Conservation (phyloP, 768 basidiomycete species). For the Boletus subcaerulescens region DNA sequence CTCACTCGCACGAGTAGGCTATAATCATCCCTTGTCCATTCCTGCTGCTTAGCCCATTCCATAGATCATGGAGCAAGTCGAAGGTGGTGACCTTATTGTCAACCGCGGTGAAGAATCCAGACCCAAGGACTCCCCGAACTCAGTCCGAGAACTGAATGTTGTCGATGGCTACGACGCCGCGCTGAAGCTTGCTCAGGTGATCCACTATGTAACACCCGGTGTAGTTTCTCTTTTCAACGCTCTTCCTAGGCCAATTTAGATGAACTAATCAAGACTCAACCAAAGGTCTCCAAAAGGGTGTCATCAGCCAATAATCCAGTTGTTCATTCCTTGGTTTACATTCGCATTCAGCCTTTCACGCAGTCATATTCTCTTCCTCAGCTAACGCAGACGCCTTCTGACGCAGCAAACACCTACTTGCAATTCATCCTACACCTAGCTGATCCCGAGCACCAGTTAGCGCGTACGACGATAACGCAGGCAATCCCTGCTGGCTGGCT, state of each 20-base stretch:
- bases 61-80: constrained; percentile 91
- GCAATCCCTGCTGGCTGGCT: constrained; percentile 84
- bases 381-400: constrained; percentile 20
- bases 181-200: constrained; percentile 79
- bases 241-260: constrained; percentile 66
- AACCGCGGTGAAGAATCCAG: constrained; percentile 77
- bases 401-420: constrained; percentile 38
- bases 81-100: constrained; percentile 87
- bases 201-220: not conserved
- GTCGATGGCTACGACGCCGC: constrained; percentile 86
- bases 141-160: constrained; percentile 67
- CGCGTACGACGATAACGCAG: constrained; percentile 79
- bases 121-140: constrained; percentile 52
- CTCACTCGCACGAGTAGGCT: constrained; percentile 70
- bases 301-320: constrained; percentile 53
- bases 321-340: constrained; percentile 86
- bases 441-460: constrained; percentile 79
- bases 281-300: constrained; percentile 27
- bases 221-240: not conserved
- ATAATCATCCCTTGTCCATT: not conserved
- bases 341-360: constrained; percentile 88
- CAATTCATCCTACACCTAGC: constrained; percentile 63
- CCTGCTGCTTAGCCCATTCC: constrained; percentile 2
- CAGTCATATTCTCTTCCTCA: constrained; percentile 49
- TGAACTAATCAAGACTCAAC: constrained; percentile 67